A percentile compares a stretch with the other conserved stretches of the same genome.
phyloP scores from a whole-genome alignment of 1,139 yeast species.

The Hanseniaspora sp. region DNA sequence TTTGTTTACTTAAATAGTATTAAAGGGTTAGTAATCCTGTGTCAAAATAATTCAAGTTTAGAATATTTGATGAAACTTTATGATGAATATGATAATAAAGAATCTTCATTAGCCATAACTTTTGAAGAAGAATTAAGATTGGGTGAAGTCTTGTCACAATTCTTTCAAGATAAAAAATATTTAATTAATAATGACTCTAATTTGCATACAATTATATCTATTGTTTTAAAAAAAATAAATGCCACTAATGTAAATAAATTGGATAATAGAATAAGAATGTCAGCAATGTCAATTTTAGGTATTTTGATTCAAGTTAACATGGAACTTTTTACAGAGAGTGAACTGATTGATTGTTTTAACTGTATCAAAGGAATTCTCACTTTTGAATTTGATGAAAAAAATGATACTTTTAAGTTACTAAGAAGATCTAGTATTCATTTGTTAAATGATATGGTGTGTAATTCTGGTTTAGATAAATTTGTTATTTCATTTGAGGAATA shows the following conservation, averaged over 20 bases:
- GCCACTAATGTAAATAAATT: slow-evolving; percentile 22
- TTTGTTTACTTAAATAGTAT: slow-evolving; percentile 75
- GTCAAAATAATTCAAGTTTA: slow-evolving; percentile 38
- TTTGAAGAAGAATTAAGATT: slow-evolving; percentile 60
- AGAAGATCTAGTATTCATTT: slow-evolving; percentile 67
- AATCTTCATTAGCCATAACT: slow-evolving; percentile 16
- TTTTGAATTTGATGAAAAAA: slow-evolving; percentile 38
- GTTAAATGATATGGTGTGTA: slow-evolving; percentile 49
- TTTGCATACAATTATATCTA: slow-evolving; percentile 31
- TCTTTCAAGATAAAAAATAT: slow-evolving; percentile 35
- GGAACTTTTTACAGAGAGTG: slow-evolving; percentile 36
- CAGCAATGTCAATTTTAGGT: slow-evolving; percentile 76
- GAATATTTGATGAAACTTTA: slow-evolving; percentile 38
- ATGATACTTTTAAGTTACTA: slow-evolving; percentile 40
- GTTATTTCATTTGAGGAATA: slow-evolving; percentile 37
- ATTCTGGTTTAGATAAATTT: slow-evolving; percentile 37
- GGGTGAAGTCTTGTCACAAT: slow-evolving; percentile 68
- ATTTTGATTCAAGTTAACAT: slow-evolving; percentile 52
- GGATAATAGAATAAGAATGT: slow-evolving; percentile 64
- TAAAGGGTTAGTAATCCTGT: slow-evolving; percentile 57
- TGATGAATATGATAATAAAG: slow-evolving; percentile 24
- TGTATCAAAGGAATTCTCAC: slow-evolving; percentile 65
- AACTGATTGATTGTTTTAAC: slow-evolving; percentile 52
- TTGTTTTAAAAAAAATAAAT: slow-evolving; percentile 26
- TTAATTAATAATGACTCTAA: slow-evolving; percentile 38